Conservation (phyloP, 176 grass and related monocot species). For the Aechmea fasciata region DNA sequence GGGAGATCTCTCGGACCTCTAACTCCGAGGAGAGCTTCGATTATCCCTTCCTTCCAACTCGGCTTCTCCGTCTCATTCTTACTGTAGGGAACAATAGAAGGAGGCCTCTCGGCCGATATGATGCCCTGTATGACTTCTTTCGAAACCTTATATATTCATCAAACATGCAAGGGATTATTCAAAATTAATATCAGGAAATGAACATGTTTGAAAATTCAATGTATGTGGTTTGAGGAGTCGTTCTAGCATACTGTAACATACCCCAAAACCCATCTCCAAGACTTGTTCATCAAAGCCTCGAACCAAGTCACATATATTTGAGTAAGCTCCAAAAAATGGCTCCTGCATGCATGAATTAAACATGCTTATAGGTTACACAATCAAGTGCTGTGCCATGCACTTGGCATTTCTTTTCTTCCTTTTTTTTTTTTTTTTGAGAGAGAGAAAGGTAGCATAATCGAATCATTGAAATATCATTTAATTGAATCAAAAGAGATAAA, state of each 20-base stretch:
- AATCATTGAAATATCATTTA: not conserved
- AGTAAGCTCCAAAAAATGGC: slow-evolving; percentile 44
- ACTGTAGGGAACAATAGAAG: slow-evolving; percentile 37
- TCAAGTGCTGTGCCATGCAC: not conserved
- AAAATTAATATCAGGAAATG: not conserved
- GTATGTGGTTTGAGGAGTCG: no score
- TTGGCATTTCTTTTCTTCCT: no score
- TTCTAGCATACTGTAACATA: slow-evolving; percentile 22
- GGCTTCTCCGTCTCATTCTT: slow-evolving; percentile 13
- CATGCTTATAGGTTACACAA: not conserved
- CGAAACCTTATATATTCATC: slow-evolving; percentile 22
- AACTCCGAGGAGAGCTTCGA: slow-evolving; percentile 41
- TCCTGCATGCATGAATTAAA: slow-evolving; percentile 42
- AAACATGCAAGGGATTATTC: not conserved
- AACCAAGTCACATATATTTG: slow-evolving; percentile 48
- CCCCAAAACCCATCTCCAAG: slow-evolving; percentile 58
- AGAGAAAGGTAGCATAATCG: no score
- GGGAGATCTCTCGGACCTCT: slow-evolving; percentile 9
- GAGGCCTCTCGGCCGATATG: slow-evolving; percentile 26
- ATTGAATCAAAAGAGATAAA: no score
- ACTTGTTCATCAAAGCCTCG: slow-evolving; percentile 54
- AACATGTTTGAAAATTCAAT: not conserved
- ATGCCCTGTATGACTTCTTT: slow-evolving; percentile 27
- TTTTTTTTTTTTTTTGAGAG: no score
- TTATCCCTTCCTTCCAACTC: slow-evolving; percentile 42